Evolutionary conservation across 306 rosid genomes (phyloP), one percentile per base, ranked within the genome.

Genomic region (Prunus davidiana): DNA sequence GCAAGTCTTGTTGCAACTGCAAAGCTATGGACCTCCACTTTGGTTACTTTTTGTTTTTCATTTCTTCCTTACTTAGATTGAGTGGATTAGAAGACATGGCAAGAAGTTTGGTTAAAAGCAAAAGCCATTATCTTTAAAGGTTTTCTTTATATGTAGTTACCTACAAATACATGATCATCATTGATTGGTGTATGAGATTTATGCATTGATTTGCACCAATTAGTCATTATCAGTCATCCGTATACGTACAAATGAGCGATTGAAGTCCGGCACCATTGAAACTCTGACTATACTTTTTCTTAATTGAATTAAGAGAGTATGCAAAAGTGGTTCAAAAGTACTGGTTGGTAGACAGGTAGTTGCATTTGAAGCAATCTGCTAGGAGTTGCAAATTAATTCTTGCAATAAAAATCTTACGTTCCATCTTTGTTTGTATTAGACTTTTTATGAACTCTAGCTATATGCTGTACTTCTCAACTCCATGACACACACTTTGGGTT

Each of bases 71-170:
- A 3, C 14, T 3, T 63, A 14, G 52, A 38, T 71, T 20, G 76
- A 56, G 67, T 72, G 54, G 76, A 72, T 72, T 72, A 56, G 41
- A 72, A 72, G 66, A 9, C 76, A 38, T 13, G 7, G 19, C 14
- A 34, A 56, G 2, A 34, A n/a, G 24, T 14, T 56, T 56, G 76
- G 76, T 56, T 71, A 55, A 71, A 32, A n/a, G 64, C 49, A 64
- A 55, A 55, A 20, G 65, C 10, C 65, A 54, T 71, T 32, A 64
- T 18, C 49, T 30, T 30, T 38, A 19, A 62, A 55, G 27, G 2
- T 8, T 19, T 20, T n/a, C 19, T n/a, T 4, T 10, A n/a, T 10
- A 56, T 56, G 9, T 1, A 56, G 7, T 7, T 16, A 0, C 57
- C 7, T 1, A 2, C 2, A 52, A 5, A 52, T 52, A 15, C 3